Conservation (phyloP, 176 grass and related monocot species). For the Pontederia paniculata region DNA sequence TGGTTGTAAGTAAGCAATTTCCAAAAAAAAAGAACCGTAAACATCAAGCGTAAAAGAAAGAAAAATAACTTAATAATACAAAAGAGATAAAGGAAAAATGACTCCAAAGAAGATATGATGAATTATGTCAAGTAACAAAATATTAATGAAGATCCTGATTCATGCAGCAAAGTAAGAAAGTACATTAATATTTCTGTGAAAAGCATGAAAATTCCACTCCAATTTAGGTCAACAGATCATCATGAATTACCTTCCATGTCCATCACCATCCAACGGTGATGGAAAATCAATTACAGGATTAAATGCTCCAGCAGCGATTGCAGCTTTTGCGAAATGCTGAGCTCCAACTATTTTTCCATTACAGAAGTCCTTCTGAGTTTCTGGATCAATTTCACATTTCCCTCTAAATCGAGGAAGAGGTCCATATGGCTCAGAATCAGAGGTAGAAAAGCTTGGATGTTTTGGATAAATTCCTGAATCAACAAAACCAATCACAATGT, state of each 20-base stretch:
- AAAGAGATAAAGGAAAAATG: background rate
- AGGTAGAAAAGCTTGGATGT: slow-evolving; percentile 72
- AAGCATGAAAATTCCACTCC: no score
- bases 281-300: slow-evolving; percentile 89
- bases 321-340: slow-evolving; percentile 99
- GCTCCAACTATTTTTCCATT: slow-evolving; percentile 99
- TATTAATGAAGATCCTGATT: background rate
- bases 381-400: slow-evolving; percentile 89
- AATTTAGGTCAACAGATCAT: no score
- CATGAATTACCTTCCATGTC: slow-evolving; percentile 66
- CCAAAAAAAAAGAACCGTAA: slow-evolving; percentile 1
- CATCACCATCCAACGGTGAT: slow-evolving; percentile 94
- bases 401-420: slow-evolving; percentile 66
- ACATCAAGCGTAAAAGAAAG: background rate
- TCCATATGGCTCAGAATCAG: slow-evolving; percentile 65
- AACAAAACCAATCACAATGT: slow-evolving; percentile 94
- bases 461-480: slow-evolving; percentile 92
- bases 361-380: slow-evolving; percentile 60
- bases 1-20: background rate
- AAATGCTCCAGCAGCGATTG: slow-evolving; percentile 83
- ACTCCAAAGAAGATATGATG: no score
- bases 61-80: background rate
- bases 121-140: no score
- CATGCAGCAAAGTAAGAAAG: background rate
- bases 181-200: no score